Conservation (phyloP, 2,329 filamentous ascomycete genomes). For the Escovopsis sp. region DNA sequence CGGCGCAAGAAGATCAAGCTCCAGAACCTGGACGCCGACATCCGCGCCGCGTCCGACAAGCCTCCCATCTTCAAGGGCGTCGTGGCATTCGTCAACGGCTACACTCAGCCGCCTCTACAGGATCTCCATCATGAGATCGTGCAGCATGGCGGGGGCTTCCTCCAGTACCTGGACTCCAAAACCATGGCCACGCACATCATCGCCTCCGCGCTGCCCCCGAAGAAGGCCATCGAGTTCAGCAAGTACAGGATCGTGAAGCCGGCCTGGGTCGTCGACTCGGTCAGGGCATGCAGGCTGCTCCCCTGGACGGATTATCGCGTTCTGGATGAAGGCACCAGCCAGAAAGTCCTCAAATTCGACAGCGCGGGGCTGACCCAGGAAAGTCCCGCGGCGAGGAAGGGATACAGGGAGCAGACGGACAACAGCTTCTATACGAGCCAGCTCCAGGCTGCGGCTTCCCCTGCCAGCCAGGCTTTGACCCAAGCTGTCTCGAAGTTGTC, state of each 20-base stretch:
- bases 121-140: conserved; percentile 80
- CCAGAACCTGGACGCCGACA: conserved; percentile 78
- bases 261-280: conserved; percentile 84
- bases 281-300: conserved; percentile 63
- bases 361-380: conserved; percentile 52
- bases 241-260: conserved; percentile 88
- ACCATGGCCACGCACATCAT: conserved; percentile 94
- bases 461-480: conserved; percentile 14
- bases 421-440: conserved; percentile 72
- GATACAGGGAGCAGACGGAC: conserved; percentile 71
- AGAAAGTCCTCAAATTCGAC: conserved; percentile 56
- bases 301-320: conserved; percentile 80
- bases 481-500: conserved; percentile 15
- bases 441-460: conserved; percentile 30
- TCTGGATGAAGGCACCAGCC: conserved; percentile 67
- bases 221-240: conserved; percentile 79
- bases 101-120: conserved; percentile 85
- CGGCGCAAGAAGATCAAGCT: conserved; percentile 93
- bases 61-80: conserved; percentile 82
- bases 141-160: conserved; percentile 81
- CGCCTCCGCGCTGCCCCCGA: conserved; percentile 75
- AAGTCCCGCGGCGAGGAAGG: conserved; percentile 38
- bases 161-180: conserved; percentile 91
- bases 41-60: conserved; percentile 55
- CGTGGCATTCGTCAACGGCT: conserved; percentile 85